These are phyloP conservation scores for Phytophthora lateralis DNA, from an alignment of 352 stramenopile genomes.

Conservation along the genomic window DNA sequence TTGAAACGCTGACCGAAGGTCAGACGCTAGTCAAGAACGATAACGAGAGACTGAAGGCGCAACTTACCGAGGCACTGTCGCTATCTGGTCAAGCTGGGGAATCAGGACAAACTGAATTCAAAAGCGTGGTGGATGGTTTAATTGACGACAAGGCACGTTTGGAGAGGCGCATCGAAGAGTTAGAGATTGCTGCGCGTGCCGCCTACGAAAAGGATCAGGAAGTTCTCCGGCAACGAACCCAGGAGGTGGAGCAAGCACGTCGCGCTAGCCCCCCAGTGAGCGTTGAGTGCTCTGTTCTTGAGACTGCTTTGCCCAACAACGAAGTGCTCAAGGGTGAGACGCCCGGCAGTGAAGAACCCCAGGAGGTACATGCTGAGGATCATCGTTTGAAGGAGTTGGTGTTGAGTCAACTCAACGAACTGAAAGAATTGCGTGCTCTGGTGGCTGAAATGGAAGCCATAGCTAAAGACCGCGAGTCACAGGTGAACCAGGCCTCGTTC, in stretches of 20 bases:
- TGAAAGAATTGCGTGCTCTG: slow-evolving; percentile 40
- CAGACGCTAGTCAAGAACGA: slow-evolving; percentile 40
- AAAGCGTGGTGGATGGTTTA: slow-evolving; percentile 15
- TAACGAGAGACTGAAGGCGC: slow-evolving; percentile 40
- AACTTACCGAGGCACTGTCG: slow-evolving; percentile 28
- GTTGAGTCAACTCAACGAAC: slow-evolving; percentile 36
- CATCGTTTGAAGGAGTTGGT: slow-evolving; percentile 32
- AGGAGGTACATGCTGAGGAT: slow-evolving; percentile 28
- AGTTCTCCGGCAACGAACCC: slow-evolving; percentile 32
- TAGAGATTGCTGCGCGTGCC: slow-evolving; percentile 33
- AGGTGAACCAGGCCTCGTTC: slow-evolving; percentile 30
- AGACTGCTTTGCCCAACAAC: slow-evolving; percentile 12
- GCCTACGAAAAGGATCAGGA: slow-evolving; percentile 40
- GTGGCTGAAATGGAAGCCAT: slow-evolving; percentile 44
- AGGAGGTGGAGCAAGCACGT: slow-evolving; percentile 37
- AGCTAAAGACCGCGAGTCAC: slow-evolving; percentile 35
- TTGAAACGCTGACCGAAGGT: slow-evolving; percentile 39
- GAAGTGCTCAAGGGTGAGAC: slow-evolving; percentile 1
- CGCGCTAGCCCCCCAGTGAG: slow-evolving; percentile 16
- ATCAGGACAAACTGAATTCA: slow-evolving; percentile 5
- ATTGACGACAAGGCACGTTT: slow-evolving; percentile 24
- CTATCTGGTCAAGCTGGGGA: slow-evolving; percentile 7
- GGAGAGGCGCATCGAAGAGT: slow-evolving; percentile 25
- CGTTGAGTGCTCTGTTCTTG: slow-evolving; percentile 1
- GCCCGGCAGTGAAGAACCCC: slow-evolving; percentile 2